Evolutionary conservation across 2,329 filamentous ascomycete genomes (phyloP).

Genomic region (Zymoseptoria ardabiliae): DNA sequence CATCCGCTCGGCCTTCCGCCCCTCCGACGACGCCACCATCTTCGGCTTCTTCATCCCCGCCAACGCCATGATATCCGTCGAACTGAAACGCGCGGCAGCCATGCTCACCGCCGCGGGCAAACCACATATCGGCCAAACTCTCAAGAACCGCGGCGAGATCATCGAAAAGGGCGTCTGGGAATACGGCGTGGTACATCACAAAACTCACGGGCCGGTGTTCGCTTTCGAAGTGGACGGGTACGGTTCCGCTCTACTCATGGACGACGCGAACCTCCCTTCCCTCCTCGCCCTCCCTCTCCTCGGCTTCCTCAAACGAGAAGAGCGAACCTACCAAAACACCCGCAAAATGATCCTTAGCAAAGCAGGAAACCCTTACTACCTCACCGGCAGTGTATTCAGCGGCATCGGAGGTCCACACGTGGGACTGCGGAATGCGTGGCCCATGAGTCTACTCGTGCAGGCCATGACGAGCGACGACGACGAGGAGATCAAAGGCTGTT

Average conservation of each 20-base stretch:
- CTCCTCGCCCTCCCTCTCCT: constrained; percentile 70
- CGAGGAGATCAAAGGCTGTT: constrained; percentile 66
- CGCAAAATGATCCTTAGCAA: constrained; percentile 71
- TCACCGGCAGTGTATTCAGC: constrained; percentile 67
- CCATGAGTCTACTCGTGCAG: constrained; percentile 88
- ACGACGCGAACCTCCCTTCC: constrained; percentile 81
- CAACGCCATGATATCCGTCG: constrained; percentile 92
- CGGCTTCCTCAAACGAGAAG: constrained; percentile 59
- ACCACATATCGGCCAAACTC: constrained; percentile 39
- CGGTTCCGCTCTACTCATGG: constrained; percentile 75
- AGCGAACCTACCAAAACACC: constrained; percentile 79
- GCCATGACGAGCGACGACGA: constrained; percentile 83
- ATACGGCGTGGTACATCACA: constrained; percentile 71
- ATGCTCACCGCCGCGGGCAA: constrained; percentile 59
- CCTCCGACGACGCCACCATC: constrained; percentile 90
- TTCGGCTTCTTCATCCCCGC: constrained; percentile 91
- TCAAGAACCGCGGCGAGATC: constrained; percentile 51
- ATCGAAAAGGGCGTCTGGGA: constrained; percentile 76
- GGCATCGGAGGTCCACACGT: constrained; percentile 84
- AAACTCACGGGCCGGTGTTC: constrained; percentile 70
- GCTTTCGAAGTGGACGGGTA: constrained; percentile 86
- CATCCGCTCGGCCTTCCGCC: constrained; percentile 84
- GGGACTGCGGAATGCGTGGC: constrained; percentile 87
- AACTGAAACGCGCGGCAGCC: constrained; percentile 66
- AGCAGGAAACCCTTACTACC: constrained; percentile 78